Evolutionary conservation across 345 rosid species (phyloP), one percentile per base, ranked within the genome.

Genomic region (Bruguiera gymnorhiza): DNA sequence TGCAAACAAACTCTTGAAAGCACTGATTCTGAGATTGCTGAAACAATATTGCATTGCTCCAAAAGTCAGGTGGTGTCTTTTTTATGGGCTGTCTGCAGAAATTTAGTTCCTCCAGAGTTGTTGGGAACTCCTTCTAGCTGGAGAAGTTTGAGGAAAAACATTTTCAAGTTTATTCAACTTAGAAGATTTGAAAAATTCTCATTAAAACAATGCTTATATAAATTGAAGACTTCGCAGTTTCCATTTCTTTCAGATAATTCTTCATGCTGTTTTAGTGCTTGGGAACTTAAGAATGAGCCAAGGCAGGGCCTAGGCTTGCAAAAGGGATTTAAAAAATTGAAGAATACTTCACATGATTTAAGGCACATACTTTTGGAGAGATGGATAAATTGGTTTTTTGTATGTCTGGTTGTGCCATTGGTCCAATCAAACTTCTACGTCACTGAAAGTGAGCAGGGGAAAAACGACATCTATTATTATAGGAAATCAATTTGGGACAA

Each of bases 361-460:
- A 89, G 85, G 79, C 83, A 82, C 10, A 65, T 69, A 73, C 81
- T 89, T 67, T 67, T 86, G 18, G 69, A 65, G 57, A 89, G 83
- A 73, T 93, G 97, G 97, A 85, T 88, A 67, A 78, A 78, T 76
- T 91, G 98, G 98, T 80, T 91, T 64, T 93, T 93, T 69, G 75
- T 85, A 11, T 70, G 50, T 78, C 70, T 93, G 69, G 85, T 93
- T 73, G 86, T 82, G 72, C 89, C 92, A 60, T 16, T 93, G 70
- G 79, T 91, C 51, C 80, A n/a, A 79, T 82, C 91, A 63, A 83
- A 91, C 76, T 93, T 93, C 80, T 89, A 91, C 70, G 86, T 81
- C 61, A 89, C 96, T 39, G 97, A 93, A 86, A 88, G 76, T 71
- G 88, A 89, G 79, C 81, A 75, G 80, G 92, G 92, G 53, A 84